These are phyloP conservation scores for Mycosphaerelloides madeirae DNA, from an alignment of 2,329 filamentous ascomycete species.

Conservation along the genomic window DNA sequence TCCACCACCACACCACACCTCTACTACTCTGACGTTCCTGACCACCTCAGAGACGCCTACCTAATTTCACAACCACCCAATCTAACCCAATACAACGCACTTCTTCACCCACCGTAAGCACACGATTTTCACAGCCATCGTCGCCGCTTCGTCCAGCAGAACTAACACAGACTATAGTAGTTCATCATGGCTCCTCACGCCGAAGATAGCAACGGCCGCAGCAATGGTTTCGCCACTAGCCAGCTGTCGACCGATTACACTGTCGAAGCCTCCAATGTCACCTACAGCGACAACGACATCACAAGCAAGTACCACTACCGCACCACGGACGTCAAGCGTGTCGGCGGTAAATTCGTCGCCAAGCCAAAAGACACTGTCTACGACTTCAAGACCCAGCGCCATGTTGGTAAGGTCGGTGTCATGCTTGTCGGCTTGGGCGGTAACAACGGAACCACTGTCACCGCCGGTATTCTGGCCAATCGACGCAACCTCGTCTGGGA, in stretches of 20 bases:
- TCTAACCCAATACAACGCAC: no score
- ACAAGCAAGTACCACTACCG: slow-evolving; percentile 94
- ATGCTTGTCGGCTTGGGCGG: slow-evolving; percentile 98
- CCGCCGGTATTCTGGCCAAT: slow-evolving; percentile 95
- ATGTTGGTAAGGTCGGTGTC: slow-evolving; percentile 86
- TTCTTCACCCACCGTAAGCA: no score
- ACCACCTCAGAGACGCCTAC: no score
- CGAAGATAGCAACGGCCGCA: slow-evolving; percentile 55
- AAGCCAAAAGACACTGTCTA: slow-evolving; percentile 85
- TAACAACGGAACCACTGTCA: slow-evolving; percentile 97
- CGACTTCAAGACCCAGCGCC: slow-evolving; percentile 95
- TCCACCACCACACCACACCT: no score
- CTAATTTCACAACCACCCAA: no score
- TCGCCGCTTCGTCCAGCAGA: no score
- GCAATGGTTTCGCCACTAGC: slow-evolving; percentile 42
- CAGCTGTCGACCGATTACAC: slow-evolving; percentile 52
- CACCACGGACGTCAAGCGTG: slow-evolving; percentile 75
- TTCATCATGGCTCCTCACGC: slow-evolving; percentile 86
- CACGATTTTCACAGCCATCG: no score
- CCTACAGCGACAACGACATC: slow-evolving; percentile 83
- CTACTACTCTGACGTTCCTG: no score
- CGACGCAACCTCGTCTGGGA: slow-evolving; percentile 82
- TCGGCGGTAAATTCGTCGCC: slow-evolving; percentile 72
- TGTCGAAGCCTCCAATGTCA: slow-evolving; percentile 87
- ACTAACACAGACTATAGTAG: no score